phyloP scores from a whole-genome alignment of 2,329 filamentous ascomycete species.

The Akanthomyces dipterigenus region DNA sequence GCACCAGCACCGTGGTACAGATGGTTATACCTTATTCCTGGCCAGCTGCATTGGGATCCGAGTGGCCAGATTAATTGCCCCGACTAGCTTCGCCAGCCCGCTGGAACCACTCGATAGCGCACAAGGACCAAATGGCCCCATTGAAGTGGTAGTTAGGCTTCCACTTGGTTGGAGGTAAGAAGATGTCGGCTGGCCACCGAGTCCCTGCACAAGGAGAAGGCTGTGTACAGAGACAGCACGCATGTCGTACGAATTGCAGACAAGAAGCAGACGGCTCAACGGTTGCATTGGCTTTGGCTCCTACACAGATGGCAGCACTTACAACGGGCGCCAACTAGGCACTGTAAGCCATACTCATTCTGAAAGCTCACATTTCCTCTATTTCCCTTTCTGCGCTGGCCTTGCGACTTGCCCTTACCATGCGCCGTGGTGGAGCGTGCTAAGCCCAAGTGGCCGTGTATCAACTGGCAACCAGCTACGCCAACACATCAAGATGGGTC shows the following conservation, averaged over 20 bases:
- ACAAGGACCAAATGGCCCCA: slow-evolving; percentile 5
- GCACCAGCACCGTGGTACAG: not conserved
- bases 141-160: slow-evolving; percentile 15
- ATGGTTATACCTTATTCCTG: not conserved
- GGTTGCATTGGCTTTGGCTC: not conserved
- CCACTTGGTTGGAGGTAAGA: not conserved
- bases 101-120: slow-evolving; percentile 1
- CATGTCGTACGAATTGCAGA: not conserved
- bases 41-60: slow-evolving; percentile 1
- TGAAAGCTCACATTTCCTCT: not conserved
- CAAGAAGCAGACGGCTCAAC: not conserved
- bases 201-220: not conserved
- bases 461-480: slow-evolving; percentile 78
- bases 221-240: not conserved
- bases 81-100: not conserved
- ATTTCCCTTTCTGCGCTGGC: not conserved
- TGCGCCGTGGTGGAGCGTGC: slow-evolving; percentile 55
- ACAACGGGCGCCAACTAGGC: not conserved
- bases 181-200: not conserved
- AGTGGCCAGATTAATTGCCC: slow-evolving; percentile 2
- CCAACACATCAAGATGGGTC: slow-evolving; percentile 85
- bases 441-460: slow-evolving; percentile 54
- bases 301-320: not conserved
- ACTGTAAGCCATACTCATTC: not conserved
- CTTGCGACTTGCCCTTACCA: slow-evolving; percentile 23